These are phyloP conservation scores for Aspergillus oerlinghausenensis DNA, from an alignment of 2,329 filamentous ascomycete species.

Conservation along the genomic window DNA sequence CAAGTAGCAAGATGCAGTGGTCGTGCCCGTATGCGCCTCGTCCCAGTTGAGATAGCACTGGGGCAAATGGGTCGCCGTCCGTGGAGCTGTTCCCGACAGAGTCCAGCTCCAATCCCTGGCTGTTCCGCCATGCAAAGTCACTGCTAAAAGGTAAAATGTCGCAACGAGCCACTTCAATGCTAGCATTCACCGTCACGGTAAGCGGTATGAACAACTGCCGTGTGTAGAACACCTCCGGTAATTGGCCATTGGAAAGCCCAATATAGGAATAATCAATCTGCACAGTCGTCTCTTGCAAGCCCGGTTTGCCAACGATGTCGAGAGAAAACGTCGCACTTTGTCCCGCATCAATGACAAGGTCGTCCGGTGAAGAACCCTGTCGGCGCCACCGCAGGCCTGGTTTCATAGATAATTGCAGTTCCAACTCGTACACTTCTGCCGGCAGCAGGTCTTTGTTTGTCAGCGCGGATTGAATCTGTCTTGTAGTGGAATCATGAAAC, in stretches of 20 bases:
- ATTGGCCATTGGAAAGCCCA: constrained; percentile 63
- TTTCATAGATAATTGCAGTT: constrained; percentile 70
- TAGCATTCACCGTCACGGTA: constrained; percentile 86
- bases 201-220: constrained; percentile 76
- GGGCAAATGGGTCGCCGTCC: constrained; percentile 41
- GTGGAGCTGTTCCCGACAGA: constrained; percentile 12
- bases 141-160: constrained; percentile 72
- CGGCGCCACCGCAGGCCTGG: constrained; percentile 60
- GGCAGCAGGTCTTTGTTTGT: constrained; percentile 71
- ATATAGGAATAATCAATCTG: constrained; percentile 84
- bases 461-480: constrained; percentile 69
- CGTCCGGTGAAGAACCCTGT: constrained; percentile 43
- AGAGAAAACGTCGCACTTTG: constrained; percentile 69
- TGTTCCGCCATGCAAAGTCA: constrained; percentile 60
- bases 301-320: constrained; percentile 80
- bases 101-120: constrained; percentile 10
- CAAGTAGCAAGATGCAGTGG: constrained; percentile 74
- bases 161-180: constrained; percentile 73
- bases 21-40: constrained; percentile 48
- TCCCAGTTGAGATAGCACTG: constrained; percentile 41
- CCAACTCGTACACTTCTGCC: constrained; percentile 79
- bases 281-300: constrained; percentile 71
- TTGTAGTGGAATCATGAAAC: constrained; percentile 83
- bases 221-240: constrained; percentile 74
- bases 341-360: constrained; percentile 61